Percentiles rank a stretch among this genome's conserved stretches.
phyloP scores from a whole-genome alignment of 2,329 filamentous ascomycete genomes.

The Sclerotiophoma versabilis region DNA sequence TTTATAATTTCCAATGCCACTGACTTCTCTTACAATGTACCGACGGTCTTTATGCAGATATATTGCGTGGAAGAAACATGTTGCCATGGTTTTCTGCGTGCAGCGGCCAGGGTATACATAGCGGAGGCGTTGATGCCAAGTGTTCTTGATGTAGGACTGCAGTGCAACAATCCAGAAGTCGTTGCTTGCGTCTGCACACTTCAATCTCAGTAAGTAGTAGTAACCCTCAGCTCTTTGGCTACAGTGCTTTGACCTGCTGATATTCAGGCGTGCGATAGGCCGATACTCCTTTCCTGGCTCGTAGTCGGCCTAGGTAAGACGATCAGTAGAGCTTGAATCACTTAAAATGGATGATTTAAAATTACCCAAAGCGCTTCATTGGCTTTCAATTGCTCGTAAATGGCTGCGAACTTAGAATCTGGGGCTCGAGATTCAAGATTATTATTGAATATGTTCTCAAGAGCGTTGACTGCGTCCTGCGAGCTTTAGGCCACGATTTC shows the following conservation, averaged over 20 bases:
- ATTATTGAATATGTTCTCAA: slow-evolving; percentile 16
- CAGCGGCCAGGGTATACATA: not conserved
- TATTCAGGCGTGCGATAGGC: slow-evolving; percentile 10
- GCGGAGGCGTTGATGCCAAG: not conserved
- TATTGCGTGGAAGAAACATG: not conserved
- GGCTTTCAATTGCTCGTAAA: not conserved
- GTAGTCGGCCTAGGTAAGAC: not conserved
- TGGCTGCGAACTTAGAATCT: not conserved
- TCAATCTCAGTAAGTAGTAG: slow-evolving; percentile 12
- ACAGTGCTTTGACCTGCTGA: slow-evolving; percentile 7
- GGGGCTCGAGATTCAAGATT: slow-evolving; percentile 8
- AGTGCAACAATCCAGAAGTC: slow-evolving; percentile 8
- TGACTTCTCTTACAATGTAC: not conserved
- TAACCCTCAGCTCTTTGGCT: slow-evolving; percentile 5
- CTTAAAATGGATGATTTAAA: not conserved
- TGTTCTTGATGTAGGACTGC: slow-evolving; percentile 1
- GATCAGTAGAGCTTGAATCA: not conserved
- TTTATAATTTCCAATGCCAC: not conserved
- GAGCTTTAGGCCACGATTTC: not conserved
- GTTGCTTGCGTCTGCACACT: slow-evolving; percentile 2
- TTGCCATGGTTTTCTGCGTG: not conserved
- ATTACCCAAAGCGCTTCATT: not conserved
- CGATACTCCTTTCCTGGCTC: slow-evolving; percentile 11
- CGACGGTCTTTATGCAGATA: not conserved
- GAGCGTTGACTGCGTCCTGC: slow-evolving; percentile 4